Evolutionary conservation across 1,284 basidiomycete genomes (phyloP).

Genomic region (Naganishia cerealis): DNA sequence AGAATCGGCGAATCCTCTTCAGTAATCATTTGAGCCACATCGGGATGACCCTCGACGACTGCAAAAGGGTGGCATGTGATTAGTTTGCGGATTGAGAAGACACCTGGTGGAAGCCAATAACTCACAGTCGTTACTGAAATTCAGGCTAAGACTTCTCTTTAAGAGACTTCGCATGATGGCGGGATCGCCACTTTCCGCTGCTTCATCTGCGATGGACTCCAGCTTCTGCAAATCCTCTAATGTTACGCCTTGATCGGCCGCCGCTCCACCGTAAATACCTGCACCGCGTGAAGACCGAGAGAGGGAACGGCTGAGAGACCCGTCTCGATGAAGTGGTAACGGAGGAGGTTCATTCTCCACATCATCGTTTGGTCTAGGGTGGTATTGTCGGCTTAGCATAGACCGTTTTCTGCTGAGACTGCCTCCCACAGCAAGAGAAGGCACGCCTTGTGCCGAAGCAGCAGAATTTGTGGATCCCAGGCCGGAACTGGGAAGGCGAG

Average conservation of each 20-base stretch:
- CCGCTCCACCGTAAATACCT: constrained; percentile 60
- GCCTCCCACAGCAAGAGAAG: constrained; percentile 45
- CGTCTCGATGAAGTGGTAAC: constrained; percentile 47
- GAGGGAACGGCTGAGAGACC: constrained; percentile 11
- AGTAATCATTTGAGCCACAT: constrained; percentile 53
- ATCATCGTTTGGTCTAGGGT: constrained; percentile 71
- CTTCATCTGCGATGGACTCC: constrained; percentile 84
- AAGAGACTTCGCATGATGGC: constrained; percentile 76
- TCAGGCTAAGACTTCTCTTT: constrained; percentile 82
- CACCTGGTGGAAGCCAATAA: constrained; percentile 37
- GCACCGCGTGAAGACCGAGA: constrained; percentile 61
- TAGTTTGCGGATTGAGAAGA: not conserved
- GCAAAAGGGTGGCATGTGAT: not conserved
- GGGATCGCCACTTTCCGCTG: constrained; percentile 71
- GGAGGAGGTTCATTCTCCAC: constrained; percentile 67
- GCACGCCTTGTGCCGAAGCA: not conserved
- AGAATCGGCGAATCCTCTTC: constrained; percentile 87
- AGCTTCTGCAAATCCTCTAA: constrained; percentile 88
- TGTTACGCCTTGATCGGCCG: constrained; percentile 69
- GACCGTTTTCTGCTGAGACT: constrained; percentile 74
- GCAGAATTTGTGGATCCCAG: constrained; percentile 31
- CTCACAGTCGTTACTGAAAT: constrained; percentile 78
- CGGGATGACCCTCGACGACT: constrained; percentile 46
- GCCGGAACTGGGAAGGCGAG: constrained; percentile 45
- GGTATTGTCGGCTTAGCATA: constrained; percentile 86